Evolutionary conservation across 1,284 basidiomycete genomes (phyloP), one percentile per base, ranked within the genome.

Genomic region (Cutaneotrichosporon sp.): DNA sequence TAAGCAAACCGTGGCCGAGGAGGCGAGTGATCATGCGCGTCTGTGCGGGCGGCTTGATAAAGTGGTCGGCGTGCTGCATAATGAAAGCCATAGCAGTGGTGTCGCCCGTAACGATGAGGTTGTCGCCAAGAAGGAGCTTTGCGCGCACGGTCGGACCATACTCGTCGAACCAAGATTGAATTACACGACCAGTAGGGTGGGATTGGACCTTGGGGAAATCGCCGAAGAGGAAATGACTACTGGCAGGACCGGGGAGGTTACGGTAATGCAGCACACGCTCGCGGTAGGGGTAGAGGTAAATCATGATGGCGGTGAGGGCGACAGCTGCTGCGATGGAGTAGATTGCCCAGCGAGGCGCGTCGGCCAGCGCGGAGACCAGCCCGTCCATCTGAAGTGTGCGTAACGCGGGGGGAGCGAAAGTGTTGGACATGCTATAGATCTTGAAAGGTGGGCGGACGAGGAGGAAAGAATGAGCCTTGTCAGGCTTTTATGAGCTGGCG

Each of bases 21-120:
- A 80, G 71, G 51, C 72, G 68, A 4, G 65, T 85, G 52, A 90
- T 79, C 57, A 81, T 82, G 51, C 86, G 5, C 30, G 85, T 79
- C 5, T 88, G 82, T 63, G 86, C 85, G 51, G 86, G 83, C 0
- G 88, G 87, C 73, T 89, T 90, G 21, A 87, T 87, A 73, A 87
- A 89, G 40, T 84, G 81, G 71, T 89, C 86, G 2, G 85, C 82
- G 61, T 84, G 82, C 22, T 81, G 81, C 61, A 89, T 83, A 60
- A 90, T 85, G 65, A 89, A 84, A 3, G 83, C 82, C 30, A 89
- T 75, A 0, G 88, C 87, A 32, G 82, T 77, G 0, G 85, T 84
- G 75, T 89, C 88, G 51, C 83, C 84, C 26, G 86, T 86, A 76
- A 87, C 80, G 79, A 65, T 32, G 14, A 56, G 47, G 32, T 38